phyloP scores from a whole-genome alignment of 202 grass and related monocot genomes.

The Schoenoplectus tabernaemontani region DNA sequence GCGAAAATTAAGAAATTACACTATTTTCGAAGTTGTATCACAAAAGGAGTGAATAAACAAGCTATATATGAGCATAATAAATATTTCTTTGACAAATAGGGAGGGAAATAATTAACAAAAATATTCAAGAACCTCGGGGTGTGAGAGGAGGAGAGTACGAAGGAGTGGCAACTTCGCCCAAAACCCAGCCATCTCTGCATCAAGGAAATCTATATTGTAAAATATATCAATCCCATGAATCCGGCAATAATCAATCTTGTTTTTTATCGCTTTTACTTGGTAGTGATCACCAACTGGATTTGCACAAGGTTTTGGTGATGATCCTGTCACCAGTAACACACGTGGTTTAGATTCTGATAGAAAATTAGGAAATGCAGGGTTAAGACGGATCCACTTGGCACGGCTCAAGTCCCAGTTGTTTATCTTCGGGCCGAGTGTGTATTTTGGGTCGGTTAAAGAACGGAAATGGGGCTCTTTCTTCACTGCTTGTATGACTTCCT shows the following conservation, averaged over 20 bases:
- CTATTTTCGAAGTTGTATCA: neutral
- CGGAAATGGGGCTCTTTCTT: conserved; percentile 39
- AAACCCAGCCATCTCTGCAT: conserved; percentile 82
- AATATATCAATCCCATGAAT: conserved; percentile 75
- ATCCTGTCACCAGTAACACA: conserved; percentile 79
- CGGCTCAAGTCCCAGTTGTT: conserved; percentile 60
- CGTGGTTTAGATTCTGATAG: conserved; percentile 37
- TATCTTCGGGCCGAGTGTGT: conserved; percentile 61
- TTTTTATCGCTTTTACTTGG: conserved; percentile 77
- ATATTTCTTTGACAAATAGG: neutral
- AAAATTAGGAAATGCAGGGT: conserved; percentile 34
- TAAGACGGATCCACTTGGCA: conserved; percentile 59
- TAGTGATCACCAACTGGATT: conserved; percentile 74
- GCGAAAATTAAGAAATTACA: neutral
- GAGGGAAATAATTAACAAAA: neutral
- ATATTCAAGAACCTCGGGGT: conserved; percentile 45
- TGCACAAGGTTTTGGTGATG: conserved; percentile 49
- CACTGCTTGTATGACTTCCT: neutral
- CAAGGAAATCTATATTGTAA: conserved; percentile 80
- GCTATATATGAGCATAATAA: neutral
- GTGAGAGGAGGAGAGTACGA: conserved; percentile 58
- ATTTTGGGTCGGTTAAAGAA: conserved; percentile 52
- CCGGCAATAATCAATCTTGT: conserved; percentile 93
- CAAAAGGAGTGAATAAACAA: neutral
- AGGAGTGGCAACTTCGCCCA: conserved; percentile 94